Evolutionary conservation across 345 rosid genomes (phyloP).

Genomic region (Diplotaxis tenuifolia): DNA sequence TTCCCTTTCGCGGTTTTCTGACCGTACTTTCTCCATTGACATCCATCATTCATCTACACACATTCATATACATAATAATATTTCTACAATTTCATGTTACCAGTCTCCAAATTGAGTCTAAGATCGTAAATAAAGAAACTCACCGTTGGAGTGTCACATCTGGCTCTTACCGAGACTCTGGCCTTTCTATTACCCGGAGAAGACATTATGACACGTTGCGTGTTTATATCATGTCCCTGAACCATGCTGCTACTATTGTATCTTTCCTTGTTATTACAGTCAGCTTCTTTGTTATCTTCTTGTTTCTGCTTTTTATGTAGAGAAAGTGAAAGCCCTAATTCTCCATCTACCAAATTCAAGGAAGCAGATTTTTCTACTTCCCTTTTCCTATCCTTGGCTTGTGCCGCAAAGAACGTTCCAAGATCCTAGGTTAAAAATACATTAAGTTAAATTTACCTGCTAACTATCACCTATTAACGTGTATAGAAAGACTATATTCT

Average conservation of each 20-base stretch:
- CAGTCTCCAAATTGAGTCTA: background rate
- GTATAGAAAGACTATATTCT: background rate
- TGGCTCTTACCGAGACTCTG: slow-evolving; percentile 80
- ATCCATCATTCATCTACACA: slow-evolving; percentile 77
- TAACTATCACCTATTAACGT: background rate
- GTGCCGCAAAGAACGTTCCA: slow-evolving; percentile 24
- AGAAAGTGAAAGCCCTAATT: slow-evolving; percentile 37
- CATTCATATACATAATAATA: background rate
- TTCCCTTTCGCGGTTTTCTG: slow-evolving; percentile 92
- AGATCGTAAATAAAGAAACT: slow-evolving; percentile 17
- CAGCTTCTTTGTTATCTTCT: slow-evolving; percentile 22
- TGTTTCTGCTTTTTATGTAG: slow-evolving; percentile 21
- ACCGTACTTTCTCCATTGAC: slow-evolving; percentile 97
- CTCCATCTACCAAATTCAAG: slow-evolving; percentile 7
- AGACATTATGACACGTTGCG: slow-evolving; percentile 19
- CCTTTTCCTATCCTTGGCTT: slow-evolving; percentile 26
- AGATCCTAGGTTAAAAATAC: slow-evolving; percentile 19
- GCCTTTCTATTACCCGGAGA: slow-evolving; percentile 51
- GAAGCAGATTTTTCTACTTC: slow-evolving; percentile 20
- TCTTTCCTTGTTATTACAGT: slow-evolving; percentile 16
- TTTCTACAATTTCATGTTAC: background rate
- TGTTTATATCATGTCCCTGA: slow-evolving; percentile 5
- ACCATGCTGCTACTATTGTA: slow-evolving; percentile 12
- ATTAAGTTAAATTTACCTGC: background rate
- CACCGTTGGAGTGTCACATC: slow-evolving; percentile 82